Percentiles rank a stretch among this genome's conserved stretches.
Conservation (phyloP, 1,284 basidiomycete genomes). For the Trichosporon sp. region DNA sequence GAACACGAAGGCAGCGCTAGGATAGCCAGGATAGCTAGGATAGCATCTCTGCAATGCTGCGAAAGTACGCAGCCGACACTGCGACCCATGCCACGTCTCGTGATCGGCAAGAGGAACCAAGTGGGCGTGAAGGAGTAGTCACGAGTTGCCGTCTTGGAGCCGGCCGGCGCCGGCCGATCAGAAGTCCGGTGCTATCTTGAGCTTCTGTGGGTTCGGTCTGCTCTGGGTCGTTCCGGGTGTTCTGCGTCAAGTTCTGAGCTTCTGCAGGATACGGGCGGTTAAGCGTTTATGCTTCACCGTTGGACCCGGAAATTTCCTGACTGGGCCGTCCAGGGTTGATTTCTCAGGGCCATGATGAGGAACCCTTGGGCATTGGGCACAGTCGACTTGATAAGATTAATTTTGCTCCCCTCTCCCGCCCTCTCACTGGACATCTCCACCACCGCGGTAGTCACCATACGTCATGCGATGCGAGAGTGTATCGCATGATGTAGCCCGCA, state of each 20-base stretch:
- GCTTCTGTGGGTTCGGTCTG: background rate
- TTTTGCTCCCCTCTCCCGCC: too few species aligned
- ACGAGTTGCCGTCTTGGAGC: background rate
- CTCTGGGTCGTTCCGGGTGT: too few species aligned
- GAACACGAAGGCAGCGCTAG: conserved; percentile 8
- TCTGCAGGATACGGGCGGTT: too few species aligned
- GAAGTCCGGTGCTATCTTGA: background rate
- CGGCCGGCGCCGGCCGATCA: background rate
- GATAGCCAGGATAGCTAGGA: background rate
- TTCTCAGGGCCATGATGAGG: background rate
- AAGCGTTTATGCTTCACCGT: background rate
- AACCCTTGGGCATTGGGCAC: background rate
- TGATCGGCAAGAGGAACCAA: background rate
- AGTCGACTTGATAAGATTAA: conserved; percentile 7
- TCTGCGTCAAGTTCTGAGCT: background rate
- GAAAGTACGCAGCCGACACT: background rate
- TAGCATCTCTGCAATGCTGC: background rate
- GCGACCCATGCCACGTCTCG: background rate
- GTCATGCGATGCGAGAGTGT: background rate
- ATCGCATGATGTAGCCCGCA: conserved; percentile 6
- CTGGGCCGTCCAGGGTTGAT: background rate
- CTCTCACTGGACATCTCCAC: background rate
- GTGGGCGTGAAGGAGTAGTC: background rate
- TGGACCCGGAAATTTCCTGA: background rate
- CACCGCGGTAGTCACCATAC: conserved; percentile 6